phyloP scores from a whole-genome alignment of 306 rosid genomes.

The Glycine tomentella region DNA sequence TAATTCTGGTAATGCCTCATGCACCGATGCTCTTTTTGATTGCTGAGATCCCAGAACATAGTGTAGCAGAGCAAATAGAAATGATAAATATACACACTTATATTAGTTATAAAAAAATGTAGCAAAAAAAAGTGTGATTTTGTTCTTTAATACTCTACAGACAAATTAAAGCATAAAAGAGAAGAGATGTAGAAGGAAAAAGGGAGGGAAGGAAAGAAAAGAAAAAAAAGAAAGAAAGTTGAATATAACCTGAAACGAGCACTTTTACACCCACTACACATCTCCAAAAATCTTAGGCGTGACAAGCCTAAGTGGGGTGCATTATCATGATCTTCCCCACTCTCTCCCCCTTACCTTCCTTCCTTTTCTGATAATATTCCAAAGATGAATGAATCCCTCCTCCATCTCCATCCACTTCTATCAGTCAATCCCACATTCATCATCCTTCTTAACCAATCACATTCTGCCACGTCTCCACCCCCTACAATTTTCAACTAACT shows the following conservation, averaged over 20 bases:
- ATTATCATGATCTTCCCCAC: constrained; percentile 55
- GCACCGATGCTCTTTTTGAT: constrained; percentile 39
- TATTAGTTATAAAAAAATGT: neutral
- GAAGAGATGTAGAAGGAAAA: constrained; percentile 12
- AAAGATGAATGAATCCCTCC: constrained; percentile 4
- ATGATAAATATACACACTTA: constrained; percentile 1
- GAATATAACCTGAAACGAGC: constrained; percentile 54
- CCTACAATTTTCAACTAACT: constrained; percentile 57
- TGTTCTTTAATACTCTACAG: constrained; percentile 43
- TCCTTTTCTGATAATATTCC: neutral
- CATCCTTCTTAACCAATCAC: constrained; percentile 58
- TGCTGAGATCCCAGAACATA: constrained; percentile 21
- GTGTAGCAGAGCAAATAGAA: neutral
- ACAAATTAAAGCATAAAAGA: constrained; percentile 52
- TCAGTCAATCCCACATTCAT: constrained; percentile 57
- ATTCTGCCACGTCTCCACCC: constrained; percentile 54
- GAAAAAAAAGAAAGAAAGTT: constrained; percentile 42
- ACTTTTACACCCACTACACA: constrained; percentile 69
- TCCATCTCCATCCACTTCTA: neutral
- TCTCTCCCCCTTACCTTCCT: too few relatives aligned
- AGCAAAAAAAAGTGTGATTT: constrained; percentile 44
- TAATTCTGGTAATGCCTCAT: constrained; percentile 23
- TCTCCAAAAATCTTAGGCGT: constrained; percentile 79
- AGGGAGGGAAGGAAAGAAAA: too few relatives aligned
- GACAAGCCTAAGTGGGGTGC: constrained; percentile 87